Evolutionary conservation across 495 filamentous ascomycete genomes (phyloP).

Genomic region (Aspergillus diversus): DNA sequence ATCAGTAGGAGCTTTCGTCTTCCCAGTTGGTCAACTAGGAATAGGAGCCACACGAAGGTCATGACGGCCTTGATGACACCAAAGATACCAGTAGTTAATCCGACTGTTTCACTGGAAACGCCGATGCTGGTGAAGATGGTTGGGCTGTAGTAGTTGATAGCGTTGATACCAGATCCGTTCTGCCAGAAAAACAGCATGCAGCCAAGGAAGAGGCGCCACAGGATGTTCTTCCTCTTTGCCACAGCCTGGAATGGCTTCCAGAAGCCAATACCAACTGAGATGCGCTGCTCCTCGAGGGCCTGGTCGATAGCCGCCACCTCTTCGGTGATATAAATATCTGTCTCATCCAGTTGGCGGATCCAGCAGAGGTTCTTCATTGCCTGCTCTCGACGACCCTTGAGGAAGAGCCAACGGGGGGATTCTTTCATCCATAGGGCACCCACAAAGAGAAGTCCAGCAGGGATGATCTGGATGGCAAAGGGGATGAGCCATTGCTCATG

Average conservation of each 20-base stretch:
- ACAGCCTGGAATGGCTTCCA: constrained; percentile 68
- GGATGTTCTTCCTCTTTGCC: constrained; percentile 45
- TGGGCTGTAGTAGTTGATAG: constrained; percentile 68
- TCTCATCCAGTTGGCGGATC: constrained; percentile 61
- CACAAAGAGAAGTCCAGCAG: constrained; percentile 50
- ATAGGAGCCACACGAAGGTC: constrained; percentile 66
- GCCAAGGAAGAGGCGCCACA: constrained; percentile 68
- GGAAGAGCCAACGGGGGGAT: constrained; percentile 61
- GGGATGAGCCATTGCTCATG: constrained; percentile 60
- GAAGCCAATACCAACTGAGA: constrained; percentile 63
- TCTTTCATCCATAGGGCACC: constrained; percentile 55
- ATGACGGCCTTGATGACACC: constrained; percentile 57
- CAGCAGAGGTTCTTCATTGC: constrained; percentile 64
- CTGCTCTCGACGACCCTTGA: constrained; percentile 49
- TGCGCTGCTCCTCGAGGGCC: constrained; percentile 58
- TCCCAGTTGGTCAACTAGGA: constrained; percentile 72
- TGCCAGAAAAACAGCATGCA: constrained; percentile 70
- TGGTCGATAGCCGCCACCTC: constrained; percentile 65
- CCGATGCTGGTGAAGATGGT: constrained; percentile 64
- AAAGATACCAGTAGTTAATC: constrained; percentile 55
- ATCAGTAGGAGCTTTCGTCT: constrained; percentile 68
- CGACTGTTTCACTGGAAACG: constrained; percentile 41
- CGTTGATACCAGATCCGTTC: constrained; percentile 68
- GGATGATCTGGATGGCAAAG: constrained; percentile 58
- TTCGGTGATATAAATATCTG: constrained; percentile 68